Conservation (phyloP, 192 early-diverging fungal genomes). For the Coemansia asiatica region DNA sequence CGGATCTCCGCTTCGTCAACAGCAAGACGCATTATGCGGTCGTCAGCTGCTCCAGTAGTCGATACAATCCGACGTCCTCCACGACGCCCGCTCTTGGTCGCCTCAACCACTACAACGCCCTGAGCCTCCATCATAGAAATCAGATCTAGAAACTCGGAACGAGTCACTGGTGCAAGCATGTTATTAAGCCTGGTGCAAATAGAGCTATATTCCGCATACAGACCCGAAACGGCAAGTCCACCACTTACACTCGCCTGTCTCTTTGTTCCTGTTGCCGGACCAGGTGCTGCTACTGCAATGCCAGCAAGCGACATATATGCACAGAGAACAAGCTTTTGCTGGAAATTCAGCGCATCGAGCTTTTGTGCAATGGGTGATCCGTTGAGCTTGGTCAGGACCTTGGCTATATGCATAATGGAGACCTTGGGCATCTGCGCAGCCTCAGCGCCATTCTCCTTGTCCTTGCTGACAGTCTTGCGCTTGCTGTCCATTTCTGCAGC, state of each 20-base stretch:
- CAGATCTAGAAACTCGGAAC: slow-evolving; percentile 74
- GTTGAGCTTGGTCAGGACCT: slow-evolving; percentile 63
- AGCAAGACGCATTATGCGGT: slow-evolving; percentile 39
- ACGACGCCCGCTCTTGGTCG: slow-evolving; percentile 31
- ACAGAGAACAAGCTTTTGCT: slow-evolving; percentile 77
- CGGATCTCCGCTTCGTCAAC: slow-evolving; percentile 49
- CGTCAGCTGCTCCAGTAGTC: slow-evolving; percentile 41
- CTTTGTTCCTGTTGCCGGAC: slow-evolving; percentile 52
- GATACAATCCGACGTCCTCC: slow-evolving; percentile 35
- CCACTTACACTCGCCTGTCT: slow-evolving; percentile 47
- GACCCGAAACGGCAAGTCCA: slow-evolving; percentile 49
- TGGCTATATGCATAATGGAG: slow-evolving; percentile 76
- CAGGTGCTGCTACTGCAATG: slow-evolving; percentile 18
- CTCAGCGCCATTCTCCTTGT: slow-evolving; percentile 42
- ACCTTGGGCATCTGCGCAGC: slow-evolving; percentile 62
- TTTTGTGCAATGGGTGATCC: slow-evolving; percentile 63
- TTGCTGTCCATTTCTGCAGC: slow-evolving; percentile 69
- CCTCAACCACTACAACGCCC: slow-evolving; percentile 59
- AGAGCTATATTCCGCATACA: slow-evolving; percentile 57
- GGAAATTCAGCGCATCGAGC: slow-evolving; percentile 71
- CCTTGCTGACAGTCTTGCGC: slow-evolving; percentile 32
- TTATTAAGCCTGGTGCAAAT: slow-evolving; percentile 56
- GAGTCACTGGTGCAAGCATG: slow-evolving; percentile 66
- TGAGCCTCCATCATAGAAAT: slow-evolving; percentile 70
- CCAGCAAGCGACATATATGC: slow-evolving; percentile 26